phyloP scores from a whole-genome alignment of 108 stramenopile species.

The Nitzschia sp. region DNA sequence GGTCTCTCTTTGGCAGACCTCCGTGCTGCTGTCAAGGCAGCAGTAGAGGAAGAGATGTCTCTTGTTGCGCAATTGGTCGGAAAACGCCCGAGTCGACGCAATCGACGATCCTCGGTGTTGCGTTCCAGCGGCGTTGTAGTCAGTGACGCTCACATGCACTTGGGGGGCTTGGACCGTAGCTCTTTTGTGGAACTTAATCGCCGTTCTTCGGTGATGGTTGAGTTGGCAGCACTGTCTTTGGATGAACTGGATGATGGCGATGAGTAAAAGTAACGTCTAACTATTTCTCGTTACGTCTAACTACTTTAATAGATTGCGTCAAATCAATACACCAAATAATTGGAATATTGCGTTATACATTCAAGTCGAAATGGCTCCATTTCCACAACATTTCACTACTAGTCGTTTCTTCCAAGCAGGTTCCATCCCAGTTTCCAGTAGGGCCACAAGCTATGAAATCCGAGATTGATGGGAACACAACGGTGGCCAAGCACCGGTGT shows the following conservation, averaged over 20 bases:
- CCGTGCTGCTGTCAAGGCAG: background rate
- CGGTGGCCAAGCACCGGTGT: too few species aligned
- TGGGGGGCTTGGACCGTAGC: background rate
- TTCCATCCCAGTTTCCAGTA: too few species aligned
- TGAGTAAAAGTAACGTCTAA: too few species aligned
- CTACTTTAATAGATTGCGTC: too few species aligned
- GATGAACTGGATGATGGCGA: background rate
- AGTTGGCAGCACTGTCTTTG: background rate
- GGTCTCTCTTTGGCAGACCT: background rate
- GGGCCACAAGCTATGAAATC: too few species aligned
- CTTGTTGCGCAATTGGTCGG: background rate
- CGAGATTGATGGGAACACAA: too few species aligned
- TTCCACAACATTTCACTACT: too few species aligned
- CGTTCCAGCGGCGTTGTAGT: conserved; percentile 9
- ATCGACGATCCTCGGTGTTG: conserved; percentile 21
- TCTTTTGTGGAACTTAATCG: background rate
- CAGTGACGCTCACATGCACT: conserved; percentile 15
- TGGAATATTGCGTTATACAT: too few species aligned
- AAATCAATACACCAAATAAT: too few species aligned
- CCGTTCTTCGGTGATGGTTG: background rate
- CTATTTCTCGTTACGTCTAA: too few species aligned
- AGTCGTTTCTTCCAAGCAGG: too few species aligned
- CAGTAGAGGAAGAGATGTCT: conserved; percentile 12
- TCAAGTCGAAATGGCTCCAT: too few species aligned
- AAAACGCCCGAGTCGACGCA: background rate